Evolutionary conservation across 768 basidiomycete genomes (phyloP).

Genomic region (Dendrothele bispora): DNA sequence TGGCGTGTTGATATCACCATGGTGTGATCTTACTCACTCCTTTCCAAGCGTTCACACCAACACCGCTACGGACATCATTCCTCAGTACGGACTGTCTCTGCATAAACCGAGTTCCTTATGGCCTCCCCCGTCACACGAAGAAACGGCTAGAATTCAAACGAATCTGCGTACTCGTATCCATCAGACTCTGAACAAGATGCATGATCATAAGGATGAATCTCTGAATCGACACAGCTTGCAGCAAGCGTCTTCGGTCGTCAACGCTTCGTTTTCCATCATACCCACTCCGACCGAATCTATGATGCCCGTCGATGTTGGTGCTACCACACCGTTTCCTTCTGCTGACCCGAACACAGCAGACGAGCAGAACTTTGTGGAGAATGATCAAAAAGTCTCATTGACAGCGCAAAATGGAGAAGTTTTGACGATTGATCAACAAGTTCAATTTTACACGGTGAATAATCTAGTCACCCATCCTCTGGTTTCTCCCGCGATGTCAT

Average conservation of each 20-base stretch:
- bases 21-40: slow-evolving; percentile 91
- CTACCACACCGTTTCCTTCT: slow-evolving; percentile 43
- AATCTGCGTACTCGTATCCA: slow-evolving; percentile 60
- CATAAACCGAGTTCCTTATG: slow-evolving; percentile 78
- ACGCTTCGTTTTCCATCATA: slow-evolving; percentile 7
- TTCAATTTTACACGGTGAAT: slow-evolving; percentile 88
- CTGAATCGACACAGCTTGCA: too few relatives aligned
- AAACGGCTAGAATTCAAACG: slow-evolving; percentile 55
- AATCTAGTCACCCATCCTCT: slow-evolving; percentile 75
- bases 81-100: slow-evolving; percentile 70
- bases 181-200: slow-evolving; percentile 48
- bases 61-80: slow-evolving; percentile 82
- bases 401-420: slow-evolving; percentile 48
- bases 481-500: slow-evolving; percentile 77
- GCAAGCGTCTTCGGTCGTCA: too few relatives aligned
- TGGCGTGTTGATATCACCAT: slow-evolving; percentile 87
- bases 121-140: slow-evolving; percentile 74
- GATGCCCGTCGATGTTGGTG: slow-evolving; percentile 47
- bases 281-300: slow-evolving; percentile 16
- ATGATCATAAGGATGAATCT: slow-evolving; percentile 24
- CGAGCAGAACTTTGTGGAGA: slow-evolving; percentile 2
- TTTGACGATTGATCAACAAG: slow-evolving; percentile 60
- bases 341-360: slow-evolving; percentile 15
- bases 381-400: slow-evolving; percentile 46
- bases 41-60: slow-evolving; percentile 88